Conservation (phyloP, 2,329 filamentous ascomycete genomes). For the Stemphylium beticola region DNA sequence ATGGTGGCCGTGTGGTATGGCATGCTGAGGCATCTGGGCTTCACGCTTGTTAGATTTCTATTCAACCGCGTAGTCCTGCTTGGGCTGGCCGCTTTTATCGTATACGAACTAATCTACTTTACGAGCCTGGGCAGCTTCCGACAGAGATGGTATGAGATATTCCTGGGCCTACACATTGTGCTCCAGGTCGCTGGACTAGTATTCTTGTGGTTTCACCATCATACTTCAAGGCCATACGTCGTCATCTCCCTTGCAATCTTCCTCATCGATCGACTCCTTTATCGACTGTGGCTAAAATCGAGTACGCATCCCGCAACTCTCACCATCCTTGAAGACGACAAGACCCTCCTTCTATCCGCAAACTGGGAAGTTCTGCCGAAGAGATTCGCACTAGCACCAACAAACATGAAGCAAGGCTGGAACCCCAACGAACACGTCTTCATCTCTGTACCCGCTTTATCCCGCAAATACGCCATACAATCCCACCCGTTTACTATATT, state of each 20-base stretch:
- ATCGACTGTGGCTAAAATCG: slow-evolving; percentile 61
- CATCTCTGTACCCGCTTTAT: slow-evolving; percentile 63
- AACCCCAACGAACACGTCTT: slow-evolving; percentile 68
- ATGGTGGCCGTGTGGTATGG: slow-evolving; percentile 64
- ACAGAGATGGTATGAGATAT: slow-evolving; percentile 67
- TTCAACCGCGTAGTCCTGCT: slow-evolving; percentile 59
- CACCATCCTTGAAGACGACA: slow-evolving; percentile 61
- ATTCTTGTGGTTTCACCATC: slow-evolving; percentile 67
- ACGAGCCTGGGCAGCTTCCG: slow-evolving; percentile 67
- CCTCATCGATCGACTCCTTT: slow-evolving; percentile 63
- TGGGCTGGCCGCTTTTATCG: slow-evolving; percentile 61
- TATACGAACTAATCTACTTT: slow-evolving; percentile 67
- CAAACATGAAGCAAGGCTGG: slow-evolving; percentile 61
- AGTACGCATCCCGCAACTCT: slow-evolving; percentile 58
- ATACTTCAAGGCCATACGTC: slow-evolving; percentile 60
- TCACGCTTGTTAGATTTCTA: slow-evolving; percentile 59
- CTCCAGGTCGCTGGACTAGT: slow-evolving; percentile 62
- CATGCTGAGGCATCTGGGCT: slow-evolving; percentile 57
- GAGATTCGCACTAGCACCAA: slow-evolving; percentile 23
- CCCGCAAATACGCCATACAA: slow-evolving; percentile 61
- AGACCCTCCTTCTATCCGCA: slow-evolving; percentile 61
- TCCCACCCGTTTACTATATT: slow-evolving; percentile 72
- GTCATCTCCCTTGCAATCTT: slow-evolving; percentile 62
- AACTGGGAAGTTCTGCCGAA: slow-evolving; percentile 48
- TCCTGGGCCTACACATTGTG: slow-evolving; percentile 64